Evolutionary conservation across 768 basidiomycete genomes (phyloP).

Genomic region (Rhodotorula sphaerocarpa): DNA sequence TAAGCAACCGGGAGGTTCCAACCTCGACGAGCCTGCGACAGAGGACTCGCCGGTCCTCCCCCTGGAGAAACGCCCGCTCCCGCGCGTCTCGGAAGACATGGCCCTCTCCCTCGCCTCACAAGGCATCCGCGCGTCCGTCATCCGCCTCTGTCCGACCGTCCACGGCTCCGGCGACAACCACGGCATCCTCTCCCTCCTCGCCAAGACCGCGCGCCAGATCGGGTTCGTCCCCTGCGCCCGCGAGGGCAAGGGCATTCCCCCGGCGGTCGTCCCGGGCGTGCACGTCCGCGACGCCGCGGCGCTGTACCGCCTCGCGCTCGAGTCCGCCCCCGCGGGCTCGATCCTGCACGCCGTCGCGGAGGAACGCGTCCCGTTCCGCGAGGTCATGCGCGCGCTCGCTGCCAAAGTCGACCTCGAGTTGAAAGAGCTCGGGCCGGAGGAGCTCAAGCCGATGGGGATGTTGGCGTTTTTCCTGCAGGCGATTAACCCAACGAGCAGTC

Average conservation of each 20-base stretch:
- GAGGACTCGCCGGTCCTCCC: constrained; percentile 2
- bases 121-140: constrained; percentile 1
- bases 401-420: neutral
- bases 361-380: neutral
- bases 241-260: constrained; percentile 16
- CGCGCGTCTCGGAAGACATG: neutral
- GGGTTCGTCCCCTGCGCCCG: neutral
- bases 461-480: constrained; percentile 10
- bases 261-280: constrained; percentile 34
- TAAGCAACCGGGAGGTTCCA: neutral
- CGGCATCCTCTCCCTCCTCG: neutral
- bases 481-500: neutral
- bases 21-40: neutral
- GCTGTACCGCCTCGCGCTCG: constrained; percentile 37
- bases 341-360: constrained; percentile 31
- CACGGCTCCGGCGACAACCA: constrained; percentile 12
- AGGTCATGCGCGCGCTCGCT: neutral
- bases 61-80: neutral
- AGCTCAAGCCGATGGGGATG: constrained; percentile 14
- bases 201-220: neutral
- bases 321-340: constrained; percentile 19
- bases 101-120: neutral
- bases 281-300: constrained; percentile 37
- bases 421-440: neutral
- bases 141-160: constrained; percentile 12